A percentile compares a stretch with the other conserved stretches of the same genome.
These are phyloP conservation scores for Chaetomium strumarium DNA, from an alignment of 2,329 filamentous ascomycete genomes.

Conservation along the genomic window DNA sequence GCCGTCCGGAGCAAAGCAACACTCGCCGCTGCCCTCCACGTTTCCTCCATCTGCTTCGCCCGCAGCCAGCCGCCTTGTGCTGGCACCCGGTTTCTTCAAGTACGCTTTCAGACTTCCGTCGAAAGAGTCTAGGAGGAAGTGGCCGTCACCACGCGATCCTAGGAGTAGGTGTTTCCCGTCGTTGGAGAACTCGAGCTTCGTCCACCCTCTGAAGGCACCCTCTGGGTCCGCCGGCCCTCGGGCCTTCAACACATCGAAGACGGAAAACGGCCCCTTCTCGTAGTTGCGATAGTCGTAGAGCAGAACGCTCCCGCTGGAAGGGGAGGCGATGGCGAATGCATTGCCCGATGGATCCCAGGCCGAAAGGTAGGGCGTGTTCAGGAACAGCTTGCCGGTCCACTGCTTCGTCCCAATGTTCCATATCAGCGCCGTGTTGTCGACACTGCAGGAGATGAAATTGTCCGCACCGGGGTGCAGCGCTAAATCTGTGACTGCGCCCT, in stretches of 20 bases:
- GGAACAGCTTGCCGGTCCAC: slow-evolving; percentile 71
- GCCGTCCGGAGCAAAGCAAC: slow-evolving; percentile 84
- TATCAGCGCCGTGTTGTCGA: slow-evolving; percentile 83
- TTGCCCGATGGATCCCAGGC: slow-evolving; percentile 90
- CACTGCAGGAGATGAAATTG: slow-evolving; percentile 84
- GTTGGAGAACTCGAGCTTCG: slow-evolving; percentile 89
- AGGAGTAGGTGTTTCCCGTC: slow-evolving; percentile 84
- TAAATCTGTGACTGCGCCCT: slow-evolving; percentile 74
- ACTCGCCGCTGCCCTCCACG: slow-evolving; percentile 64
- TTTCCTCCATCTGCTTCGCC: slow-evolving; percentile 43
- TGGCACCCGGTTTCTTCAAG: slow-evolving; percentile 53
- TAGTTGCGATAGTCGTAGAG: slow-evolving; percentile 94
- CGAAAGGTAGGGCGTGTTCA: slow-evolving; percentile 74
- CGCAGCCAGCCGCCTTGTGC: slow-evolving; percentile 46
- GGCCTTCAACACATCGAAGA: slow-evolving; percentile 69
- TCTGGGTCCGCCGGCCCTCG: slow-evolving; percentile 45
- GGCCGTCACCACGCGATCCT: slow-evolving; percentile 75
- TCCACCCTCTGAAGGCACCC: slow-evolving; percentile 68
- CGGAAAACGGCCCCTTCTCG: slow-evolving; percentile 82
- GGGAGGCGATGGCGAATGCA: slow-evolving; percentile 84
- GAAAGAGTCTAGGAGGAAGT: slow-evolving; percentile 93
- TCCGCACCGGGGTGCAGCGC: slow-evolving; percentile 80
- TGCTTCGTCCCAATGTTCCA: slow-evolving; percentile 84
- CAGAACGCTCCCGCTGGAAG: slow-evolving; percentile 70
- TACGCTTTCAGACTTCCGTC: slow-evolving; percentile 73